phyloP scores from a whole-genome alignment of 345 rosid genomes.

The sweet orange (Citrus sinensis) region DVS_A1.0 CM039163.1:8351501-8352000 shows the following conservation, averaged over 20 bases:
- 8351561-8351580: slow-evolving; percentile 64
- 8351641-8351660: slow-evolving; percentile 40
- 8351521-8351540: slow-evolving; percentile 30
- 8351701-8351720: slow-evolving; percentile 33
- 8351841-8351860: slow-evolving; percentile 79
- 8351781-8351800: slow-evolving; percentile 74
- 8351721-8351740: slow-evolving; percentile 77
- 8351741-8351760: slow-evolving; percentile 66
- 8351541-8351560: slow-evolving; percentile 53
- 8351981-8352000: slow-evolving; percentile 43
- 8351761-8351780: slow-evolving; percentile 66
- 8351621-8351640: slow-evolving; percentile 65
- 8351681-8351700: slow-evolving; percentile 46
- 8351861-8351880: slow-evolving; percentile 83
- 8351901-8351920: slow-evolving; percentile 77
- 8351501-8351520: slow-evolving; percentile 10
- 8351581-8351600: slow-evolving; percentile 21
- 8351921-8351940: slow-evolving; percentile 71
- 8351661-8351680: slow-evolving; percentile 53
- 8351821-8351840: slow-evolving; percentile 84
- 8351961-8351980: slow-evolving; percentile 45
- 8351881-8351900: slow-evolving; percentile 84
- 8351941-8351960: slow-evolving; percentile 40
- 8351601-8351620: slow-evolving; percentile 34
- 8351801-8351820: slow-evolving; percentile 80